These are phyloP conservation scores for Wickerhamiella brachini DNA, from an alignment of 805 yeast genomes.

Conservation along the genomic window DNA sequence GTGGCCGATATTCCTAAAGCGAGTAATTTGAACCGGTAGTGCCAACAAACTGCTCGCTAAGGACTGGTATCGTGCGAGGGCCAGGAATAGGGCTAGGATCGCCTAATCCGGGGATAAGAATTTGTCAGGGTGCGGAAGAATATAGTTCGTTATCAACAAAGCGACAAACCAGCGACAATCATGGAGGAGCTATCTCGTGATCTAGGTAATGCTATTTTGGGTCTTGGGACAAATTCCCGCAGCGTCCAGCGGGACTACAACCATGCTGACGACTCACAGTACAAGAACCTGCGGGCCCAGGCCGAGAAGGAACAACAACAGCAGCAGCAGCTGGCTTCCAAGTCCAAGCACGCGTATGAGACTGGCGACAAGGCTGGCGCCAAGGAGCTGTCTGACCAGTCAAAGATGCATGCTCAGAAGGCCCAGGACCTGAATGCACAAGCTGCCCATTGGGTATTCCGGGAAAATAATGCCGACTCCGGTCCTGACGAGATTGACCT, in stretches of 20 bases:
- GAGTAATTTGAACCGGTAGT: no score
- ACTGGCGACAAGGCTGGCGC: slow-evolving; percentile 64
- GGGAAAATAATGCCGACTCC: slow-evolving; percentile 81
- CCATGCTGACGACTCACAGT: slow-evolving; percentile 31
- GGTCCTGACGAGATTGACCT: slow-evolving; percentile 76
- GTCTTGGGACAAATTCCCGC: slow-evolving; percentile 1
- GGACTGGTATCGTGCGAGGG: no score
- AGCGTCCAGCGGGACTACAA: slow-evolving; percentile 23
- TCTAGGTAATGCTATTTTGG: slow-evolving; percentile 1
- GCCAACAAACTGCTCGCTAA: no score
- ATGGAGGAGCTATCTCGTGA: not conserved
- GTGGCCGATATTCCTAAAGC: no score
- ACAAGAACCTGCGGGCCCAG: slow-evolving; percentile 44
- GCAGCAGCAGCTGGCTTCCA: slow-evolving; percentile 39
- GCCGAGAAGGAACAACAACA: slow-evolving; percentile 57
- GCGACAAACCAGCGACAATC: no score
- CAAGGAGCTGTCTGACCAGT: slow-evolving; percentile 52
- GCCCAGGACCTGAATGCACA: slow-evolving; percentile 59
- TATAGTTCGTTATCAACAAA: not conserved
- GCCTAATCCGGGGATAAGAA: not conserved
- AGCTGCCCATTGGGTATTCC: slow-evolving; percentile 57
- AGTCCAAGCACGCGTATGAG: slow-evolving; percentile 68
- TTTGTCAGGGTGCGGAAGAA: not conserved
- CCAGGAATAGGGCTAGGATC: not conserved
- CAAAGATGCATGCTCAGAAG: slow-evolving; percentile 42